Evolutionary conservation across 805 yeast species (phyloP), one percentile per base, ranked within the genome.

Genomic region (Candida maris): DNA sequence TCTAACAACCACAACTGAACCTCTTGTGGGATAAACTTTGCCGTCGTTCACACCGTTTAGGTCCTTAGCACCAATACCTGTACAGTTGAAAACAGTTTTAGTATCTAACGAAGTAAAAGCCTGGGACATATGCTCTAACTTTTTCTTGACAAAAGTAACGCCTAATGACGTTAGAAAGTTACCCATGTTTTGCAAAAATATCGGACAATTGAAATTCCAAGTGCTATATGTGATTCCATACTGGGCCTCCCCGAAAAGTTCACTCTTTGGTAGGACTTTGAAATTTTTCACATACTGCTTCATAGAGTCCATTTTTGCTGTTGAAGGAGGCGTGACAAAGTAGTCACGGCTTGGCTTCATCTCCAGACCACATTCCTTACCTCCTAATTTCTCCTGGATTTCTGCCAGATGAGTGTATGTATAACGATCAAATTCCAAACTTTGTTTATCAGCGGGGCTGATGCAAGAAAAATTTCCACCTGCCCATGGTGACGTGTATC

Each of bases 401-500:
- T 52, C 50, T 4, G 42, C 48, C 28, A 81, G 54, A 48, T 73
- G 65, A 16, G 64, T 52, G 53, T 77, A 82, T 3, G 85, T 77
- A 46, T 62, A 67, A 48, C 68, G 68, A 51, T 81, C 87, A 46
- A 62, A 75, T 4, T 51, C 54, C 32, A 79, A 49, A 1, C 72
- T 64, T 8, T 57, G 64, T 2, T 54, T 54, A 45, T 77, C 82
- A 39, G 70, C 66, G 3, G 78, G 81, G 0, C 83, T 70, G 30
- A 81, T 78, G 41, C 72, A 64, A 3, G 77, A 69, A 50, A 75
- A 75, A 51, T 76, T 75, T 8, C 77, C 80, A 20, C 81, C 81
- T 1, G 94, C 94, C 73, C 81, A 80, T 1, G 94, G 94, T 1
- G 88, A 81, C 1, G 94, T 78, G 56, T 79, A 85, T 32, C 73